Conservation (phyloP, 352 stramenopile genomes). For the Blastocystis hominis region DNA sequence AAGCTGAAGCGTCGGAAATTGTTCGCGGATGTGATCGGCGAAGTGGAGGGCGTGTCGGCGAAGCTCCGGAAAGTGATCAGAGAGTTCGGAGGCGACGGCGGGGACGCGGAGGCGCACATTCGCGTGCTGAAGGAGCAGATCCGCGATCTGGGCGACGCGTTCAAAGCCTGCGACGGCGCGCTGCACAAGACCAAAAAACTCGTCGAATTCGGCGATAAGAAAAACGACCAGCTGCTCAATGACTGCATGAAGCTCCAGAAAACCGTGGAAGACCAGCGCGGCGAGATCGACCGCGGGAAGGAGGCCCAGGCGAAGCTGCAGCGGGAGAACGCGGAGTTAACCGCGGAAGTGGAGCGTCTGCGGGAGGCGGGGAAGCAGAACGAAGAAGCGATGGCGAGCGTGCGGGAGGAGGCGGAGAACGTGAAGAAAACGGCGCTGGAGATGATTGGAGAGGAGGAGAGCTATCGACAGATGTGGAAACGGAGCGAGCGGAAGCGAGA, state of each 20-base stretch:
- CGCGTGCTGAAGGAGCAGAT: constrained; percentile 7
- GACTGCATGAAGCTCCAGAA: constrained; percentile 11
- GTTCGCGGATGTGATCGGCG: not conserved
- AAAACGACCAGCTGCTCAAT: constrained; percentile 34
- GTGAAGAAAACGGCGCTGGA: not conserved
- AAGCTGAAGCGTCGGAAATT: constrained; percentile 48
- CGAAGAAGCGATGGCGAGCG: not conserved
- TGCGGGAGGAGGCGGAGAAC: not conserved
- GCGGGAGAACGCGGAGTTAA: not conserved
- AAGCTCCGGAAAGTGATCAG: constrained; percentile 5
- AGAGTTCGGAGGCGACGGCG: not conserved
- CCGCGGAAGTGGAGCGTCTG: not conserved
- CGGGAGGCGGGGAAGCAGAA: not conserved
- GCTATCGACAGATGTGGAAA: not conserved
- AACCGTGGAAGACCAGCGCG: not conserved
- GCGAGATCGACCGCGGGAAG: not conserved
- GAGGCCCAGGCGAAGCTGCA: not conserved
- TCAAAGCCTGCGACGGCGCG: not conserved
- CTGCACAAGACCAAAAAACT: constrained; percentile 46
- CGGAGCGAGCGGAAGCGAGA: not conserved
- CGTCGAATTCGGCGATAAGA: constrained; percentile 38
- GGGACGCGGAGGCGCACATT: not conserved
- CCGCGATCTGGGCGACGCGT: constrained; percentile 7
- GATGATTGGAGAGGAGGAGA: not conserved
- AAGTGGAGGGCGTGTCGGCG: not conserved